Evolutionary conservation across 441 rosid genomes (phyloP).

Genomic region (Erodium texanum): DNA sequence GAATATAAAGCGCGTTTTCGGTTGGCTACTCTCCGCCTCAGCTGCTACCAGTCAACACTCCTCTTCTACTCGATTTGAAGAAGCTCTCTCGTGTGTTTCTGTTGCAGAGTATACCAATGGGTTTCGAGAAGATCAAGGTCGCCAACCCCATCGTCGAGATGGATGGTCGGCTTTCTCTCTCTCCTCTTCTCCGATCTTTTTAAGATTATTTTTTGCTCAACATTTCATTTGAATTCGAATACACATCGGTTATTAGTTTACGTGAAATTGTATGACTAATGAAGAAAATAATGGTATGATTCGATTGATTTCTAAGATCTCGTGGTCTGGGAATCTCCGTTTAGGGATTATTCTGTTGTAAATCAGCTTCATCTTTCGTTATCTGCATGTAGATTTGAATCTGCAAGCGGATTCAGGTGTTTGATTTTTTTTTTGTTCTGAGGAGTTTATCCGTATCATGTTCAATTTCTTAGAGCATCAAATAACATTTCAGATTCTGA

Average conservation of each 20-base stretch:
- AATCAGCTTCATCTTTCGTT: neutral
- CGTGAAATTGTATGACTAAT: too few species aligned
- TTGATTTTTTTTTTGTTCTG: too few species aligned
- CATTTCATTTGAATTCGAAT: too few species aligned
- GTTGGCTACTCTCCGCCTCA: neutral
- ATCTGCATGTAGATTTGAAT: neutral
- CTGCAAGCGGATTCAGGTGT: neutral
- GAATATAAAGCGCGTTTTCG: neutral
- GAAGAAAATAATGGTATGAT: too few species aligned
- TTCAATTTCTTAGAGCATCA: neutral
- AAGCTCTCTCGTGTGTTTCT: neutral
- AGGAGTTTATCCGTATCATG: neutral
- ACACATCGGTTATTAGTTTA: too few species aligned
- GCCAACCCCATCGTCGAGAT: conserved; percentile 77
- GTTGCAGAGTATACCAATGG: conserved; percentile 26
- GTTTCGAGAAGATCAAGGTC: conserved; percentile 70
- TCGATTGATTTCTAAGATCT: neutral
- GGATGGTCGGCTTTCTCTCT: conserved; percentile 56
- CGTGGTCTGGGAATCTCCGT: neutral
- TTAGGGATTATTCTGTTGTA: neutral
- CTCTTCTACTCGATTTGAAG: neutral
- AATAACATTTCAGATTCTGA: neutral
- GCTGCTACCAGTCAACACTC: neutral
- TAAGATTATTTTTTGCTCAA: neutral
- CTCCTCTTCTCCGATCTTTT: neutral